phyloP scores from a whole-genome alignment of 768 basidiomycete genomes.

The Baorangia bicolor region DNA sequence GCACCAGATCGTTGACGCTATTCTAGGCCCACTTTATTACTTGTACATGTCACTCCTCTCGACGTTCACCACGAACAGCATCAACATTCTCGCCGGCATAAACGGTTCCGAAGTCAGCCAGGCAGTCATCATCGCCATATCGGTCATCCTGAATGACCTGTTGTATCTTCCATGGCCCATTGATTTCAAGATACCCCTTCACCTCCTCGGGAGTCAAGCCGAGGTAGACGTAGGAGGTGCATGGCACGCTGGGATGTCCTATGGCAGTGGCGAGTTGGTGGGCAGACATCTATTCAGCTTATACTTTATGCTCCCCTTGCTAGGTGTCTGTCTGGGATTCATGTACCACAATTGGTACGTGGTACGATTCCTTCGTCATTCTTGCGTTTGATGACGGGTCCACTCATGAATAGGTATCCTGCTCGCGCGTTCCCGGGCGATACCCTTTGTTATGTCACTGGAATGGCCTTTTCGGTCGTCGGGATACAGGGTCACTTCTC shows the following conservation, averaged over 20 bases:
- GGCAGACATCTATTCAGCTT: constrained; percentile 93
- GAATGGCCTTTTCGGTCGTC: constrained; percentile 98
- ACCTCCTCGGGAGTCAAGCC: constrained; percentile 62
- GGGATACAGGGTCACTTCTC: constrained; percentile 97
- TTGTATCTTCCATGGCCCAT: constrained; percentile 91
- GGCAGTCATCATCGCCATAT: constrained; percentile 87
- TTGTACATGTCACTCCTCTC: constrained; percentile 95
- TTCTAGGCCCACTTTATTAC: constrained; percentile 88
- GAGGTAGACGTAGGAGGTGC: constrained; percentile 76
- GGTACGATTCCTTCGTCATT: background rate
- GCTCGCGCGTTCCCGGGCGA: constrained; percentile 94
- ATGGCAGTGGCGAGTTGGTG: constrained; percentile 83
- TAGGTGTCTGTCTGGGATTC: constrained; percentile 87
- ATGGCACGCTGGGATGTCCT: constrained; percentile 81
- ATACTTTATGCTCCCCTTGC: constrained; percentile 95
- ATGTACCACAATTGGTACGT: constrained; percentile 95
- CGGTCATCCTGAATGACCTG: constrained; percentile 88
- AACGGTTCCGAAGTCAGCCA: constrained; percentile 96
- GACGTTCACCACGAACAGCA: constrained; percentile 95
- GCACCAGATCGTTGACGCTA: constrained; percentile 2
- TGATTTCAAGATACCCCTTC: constrained; percentile 67
- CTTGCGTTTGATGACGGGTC: background rate
- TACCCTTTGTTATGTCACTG: constrained; percentile 95
- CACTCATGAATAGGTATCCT: constrained; percentile 73
- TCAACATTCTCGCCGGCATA: constrained; percentile 97